phyloP scores from a whole-genome alignment of 2,329 filamentous ascomycete genomes.

The Davidsoniella virescens region DNA sequence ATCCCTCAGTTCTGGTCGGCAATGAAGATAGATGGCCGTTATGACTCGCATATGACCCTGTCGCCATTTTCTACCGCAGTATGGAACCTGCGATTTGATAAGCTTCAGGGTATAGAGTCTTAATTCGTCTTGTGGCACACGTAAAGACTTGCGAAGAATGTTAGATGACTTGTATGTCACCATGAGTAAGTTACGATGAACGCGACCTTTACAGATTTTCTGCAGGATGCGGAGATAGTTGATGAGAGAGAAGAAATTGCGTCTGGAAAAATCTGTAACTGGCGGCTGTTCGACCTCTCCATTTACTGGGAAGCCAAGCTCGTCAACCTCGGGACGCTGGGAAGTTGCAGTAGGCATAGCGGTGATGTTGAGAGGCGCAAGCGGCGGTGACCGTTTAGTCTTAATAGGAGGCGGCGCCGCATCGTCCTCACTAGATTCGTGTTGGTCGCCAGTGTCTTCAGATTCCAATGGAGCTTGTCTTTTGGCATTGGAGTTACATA shows the following conservation, averaged over 20 bases:
- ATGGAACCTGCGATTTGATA: slow-evolving; percentile 97
- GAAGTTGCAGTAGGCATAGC: not conserved
- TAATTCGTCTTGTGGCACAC: slow-evolving; percentile 73
- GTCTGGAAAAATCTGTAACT: slow-evolving; percentile 79
- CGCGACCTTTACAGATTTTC: slow-evolving; percentile 91
- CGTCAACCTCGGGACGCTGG: slow-evolving; percentile 53
- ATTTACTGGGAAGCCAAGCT: slow-evolving; percentile 65
- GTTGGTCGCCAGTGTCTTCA: slow-evolving; percentile 21
- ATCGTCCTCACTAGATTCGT: slow-evolving; percentile 52
- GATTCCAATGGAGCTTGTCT: slow-evolving; percentile 8
- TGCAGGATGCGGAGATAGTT: slow-evolving; percentile 94
- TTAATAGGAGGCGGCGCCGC: slow-evolving; percentile 72
- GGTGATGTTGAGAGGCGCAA: slow-evolving; percentile 18
- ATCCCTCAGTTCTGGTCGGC: slow-evolving; percentile 78
- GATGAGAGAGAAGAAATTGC: slow-evolving; percentile 89
- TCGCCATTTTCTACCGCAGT: slow-evolving; percentile 95
- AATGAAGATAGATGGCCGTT: slow-evolving; percentile 89
- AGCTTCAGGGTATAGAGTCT: slow-evolving; percentile 91
- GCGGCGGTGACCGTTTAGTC: slow-evolving; percentile 34
- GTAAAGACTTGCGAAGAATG: slow-evolving; percentile 80
- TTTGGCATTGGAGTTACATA: slow-evolving; percentile 55
- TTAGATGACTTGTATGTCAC: slow-evolving; percentile 92
- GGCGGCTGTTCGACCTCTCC: slow-evolving; percentile 50
- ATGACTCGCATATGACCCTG: slow-evolving; percentile 98
- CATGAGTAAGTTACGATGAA: slow-evolving; percentile 81